Percentiles rank a stretch among this genome's conserved stretches.
These are phyloP conservation scores for Trichosanthes cucumerina DNA, from an alignment of 306 rosid species.

Conservation along the genomic window DNA sequence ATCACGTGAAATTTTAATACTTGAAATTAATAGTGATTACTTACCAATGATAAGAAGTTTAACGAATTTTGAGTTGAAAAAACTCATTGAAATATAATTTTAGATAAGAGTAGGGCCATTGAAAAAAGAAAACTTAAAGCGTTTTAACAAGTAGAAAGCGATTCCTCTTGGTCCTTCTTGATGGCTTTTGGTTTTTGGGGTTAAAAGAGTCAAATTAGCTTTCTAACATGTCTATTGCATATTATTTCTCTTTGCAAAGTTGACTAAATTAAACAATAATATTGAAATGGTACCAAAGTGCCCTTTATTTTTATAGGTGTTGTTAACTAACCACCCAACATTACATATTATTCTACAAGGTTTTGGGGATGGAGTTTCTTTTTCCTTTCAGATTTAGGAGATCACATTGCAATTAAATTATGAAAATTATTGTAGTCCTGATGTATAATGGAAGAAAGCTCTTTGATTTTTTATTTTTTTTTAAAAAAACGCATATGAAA, in stretches of 20 bases:
- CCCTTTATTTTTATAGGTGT: background rate
- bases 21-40: background rate
- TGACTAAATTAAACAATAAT: background rate
- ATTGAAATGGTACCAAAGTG: background rate
- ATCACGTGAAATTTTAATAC: too few relatives aligned
- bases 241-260: background rate
- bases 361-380: background rate
- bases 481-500: too few relatives aligned
- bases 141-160: background rate
- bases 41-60: background rate
- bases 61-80: too few relatives aligned
- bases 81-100: too few relatives aligned
- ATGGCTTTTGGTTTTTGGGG: background rate
- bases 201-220: background rate
- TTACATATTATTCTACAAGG: background rate
- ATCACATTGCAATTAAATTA: background rate
- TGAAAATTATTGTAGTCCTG: background rate
- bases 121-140: background rate
- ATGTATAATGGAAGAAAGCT: background rate
- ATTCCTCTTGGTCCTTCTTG: background rate
- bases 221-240: background rate
- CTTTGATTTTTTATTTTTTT: too few relatives aligned
- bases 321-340: conserved; percentile 6
- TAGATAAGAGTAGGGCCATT: too few relatives aligned
- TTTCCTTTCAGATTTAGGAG: background rate